These are phyloP conservation scores for Penicillium lividum DNA, from an alignment of 495 filamentous ascomycete species.

Conservation along the genomic window DNA sequence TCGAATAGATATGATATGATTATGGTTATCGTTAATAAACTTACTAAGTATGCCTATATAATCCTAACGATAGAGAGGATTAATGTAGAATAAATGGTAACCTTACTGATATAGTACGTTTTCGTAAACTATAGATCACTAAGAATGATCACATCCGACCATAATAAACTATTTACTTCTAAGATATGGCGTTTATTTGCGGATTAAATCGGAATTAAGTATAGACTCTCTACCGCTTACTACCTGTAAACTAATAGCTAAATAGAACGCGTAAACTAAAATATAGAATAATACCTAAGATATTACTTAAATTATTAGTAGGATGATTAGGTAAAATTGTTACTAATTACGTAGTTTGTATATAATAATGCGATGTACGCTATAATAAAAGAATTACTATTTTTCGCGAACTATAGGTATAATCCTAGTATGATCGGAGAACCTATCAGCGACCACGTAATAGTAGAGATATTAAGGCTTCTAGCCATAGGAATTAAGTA, in stretches of 20 bases:
- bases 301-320: constrained; percentile 13
- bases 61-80: not conserved
- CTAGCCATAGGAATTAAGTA: constrained; percentile 6
- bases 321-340: constrained; percentile 6
- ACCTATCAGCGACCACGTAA: too few species aligned
- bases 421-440: too few species aligned
- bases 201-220: not conserved
- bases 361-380: constrained; percentile 16
- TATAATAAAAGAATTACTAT: not conserved
- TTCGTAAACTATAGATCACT: not conserved
- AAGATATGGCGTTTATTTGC: constrained; percentile 5
- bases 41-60: not conserved
- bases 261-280: constrained; percentile 11
- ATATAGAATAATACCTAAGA: constrained; percentile 8
- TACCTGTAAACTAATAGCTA: constrained; percentile 11
- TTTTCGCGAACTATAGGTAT: not conserved
- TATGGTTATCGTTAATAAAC: not conserved
- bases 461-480: not conserved
- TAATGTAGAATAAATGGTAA: not conserved
- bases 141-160: not conserved
- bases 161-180: constrained; percentile 5
- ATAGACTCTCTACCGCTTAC: not conserved
- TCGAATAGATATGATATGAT: not conserved
- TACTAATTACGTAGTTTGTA: constrained; percentile 10
- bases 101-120: not conserved